These are phyloP conservation scores for Metschnikowia continentalis DNA, from an alignment of 805 yeast species.

Conservation along the genomic window DNA sequence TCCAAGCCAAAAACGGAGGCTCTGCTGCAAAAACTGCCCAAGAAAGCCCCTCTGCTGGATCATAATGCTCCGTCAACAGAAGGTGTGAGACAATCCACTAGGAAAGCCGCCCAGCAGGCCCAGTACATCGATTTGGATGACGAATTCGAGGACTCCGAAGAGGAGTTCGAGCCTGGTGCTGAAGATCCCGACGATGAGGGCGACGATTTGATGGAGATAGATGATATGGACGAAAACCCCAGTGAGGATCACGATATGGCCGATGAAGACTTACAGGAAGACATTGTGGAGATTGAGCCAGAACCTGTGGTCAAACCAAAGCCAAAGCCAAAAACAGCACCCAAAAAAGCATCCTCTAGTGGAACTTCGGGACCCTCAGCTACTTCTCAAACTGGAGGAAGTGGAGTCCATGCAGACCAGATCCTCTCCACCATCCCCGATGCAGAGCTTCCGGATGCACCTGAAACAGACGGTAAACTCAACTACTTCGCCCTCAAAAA, in stretches of 20 bases:
- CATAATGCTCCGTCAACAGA: background rate
- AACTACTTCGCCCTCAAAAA: conserved; percentile 50
- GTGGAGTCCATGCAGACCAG: conserved; percentile 43
- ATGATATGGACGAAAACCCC: conserved; percentile 16
- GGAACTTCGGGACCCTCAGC: background rate
- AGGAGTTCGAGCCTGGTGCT: conserved; percentile 21
- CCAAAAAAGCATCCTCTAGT: conserved; percentile 1
- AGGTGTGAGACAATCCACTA: conserved; percentile 9
- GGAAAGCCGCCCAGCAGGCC: conserved; percentile 11
- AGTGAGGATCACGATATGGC: conserved; percentile 6
- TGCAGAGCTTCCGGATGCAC: conserved; percentile 60
- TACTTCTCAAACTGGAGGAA: conserved; percentile 1
- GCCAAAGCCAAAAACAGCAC: conserved; percentile 6
- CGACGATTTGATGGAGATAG: conserved; percentile 8
- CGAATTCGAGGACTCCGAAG: conserved; percentile 22
- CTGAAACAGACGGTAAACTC: conserved; percentile 49
- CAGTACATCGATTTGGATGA: conserved; percentile 16
- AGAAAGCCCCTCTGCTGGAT: background rate
- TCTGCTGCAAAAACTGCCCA: background rate
- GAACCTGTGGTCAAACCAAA: conserved; percentile 8
- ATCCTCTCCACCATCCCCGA: conserved; percentile 66
- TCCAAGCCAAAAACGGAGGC: background rate
- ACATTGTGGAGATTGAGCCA: conserved; percentile 11
- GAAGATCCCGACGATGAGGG: conserved; percentile 12
- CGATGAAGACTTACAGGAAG: conserved; percentile 9